Conservation (phyloP, 306 rosid genomes). For the Sicyos edulis region DNA sequence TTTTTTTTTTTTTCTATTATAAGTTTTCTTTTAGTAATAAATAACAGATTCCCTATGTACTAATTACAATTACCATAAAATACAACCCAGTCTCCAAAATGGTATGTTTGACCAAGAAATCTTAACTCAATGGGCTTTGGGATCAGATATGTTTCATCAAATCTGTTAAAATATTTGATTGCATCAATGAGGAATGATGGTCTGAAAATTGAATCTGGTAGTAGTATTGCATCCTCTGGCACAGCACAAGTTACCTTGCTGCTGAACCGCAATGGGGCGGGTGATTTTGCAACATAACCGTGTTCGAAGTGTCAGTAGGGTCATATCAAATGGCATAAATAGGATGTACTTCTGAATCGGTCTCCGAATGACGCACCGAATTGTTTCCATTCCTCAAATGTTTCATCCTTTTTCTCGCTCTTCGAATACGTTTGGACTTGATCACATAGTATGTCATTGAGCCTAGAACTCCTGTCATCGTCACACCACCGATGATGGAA, state of each 20-base stretch:
- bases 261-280: neutral
- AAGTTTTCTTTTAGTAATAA: neutral
- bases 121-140: conserved; percentile 4
- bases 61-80: conserved; percentile 18
- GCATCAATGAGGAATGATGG: conserved; percentile 7
- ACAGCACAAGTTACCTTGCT: neutral
- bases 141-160: conserved; percentile 5
- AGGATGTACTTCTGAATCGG: conserved; percentile 61
- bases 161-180: neutral
- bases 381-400: conserved; percentile 19
- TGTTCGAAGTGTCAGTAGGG: neutral
- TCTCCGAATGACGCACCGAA: conserved; percentile 33
- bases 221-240: neutral
- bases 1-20: neutral
- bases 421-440: conserved; percentile 48
- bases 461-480: conserved; percentile 59
- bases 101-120: neutral
- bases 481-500: conserved; percentile 47
- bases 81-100: conserved; percentile 2
- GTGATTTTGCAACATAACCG: neutral
- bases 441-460: conserved; percentile 78
- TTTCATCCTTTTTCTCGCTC: conserved; percentile 54
- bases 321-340: conserved; percentile 54
- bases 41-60: conserved; percentile 3
- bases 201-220: neutral